These are phyloP conservation scores for Tolypocladium tropicale DNA, from an alignment of 2,329 filamentous ascomycete species.

Conservation along the genomic window DNA sequence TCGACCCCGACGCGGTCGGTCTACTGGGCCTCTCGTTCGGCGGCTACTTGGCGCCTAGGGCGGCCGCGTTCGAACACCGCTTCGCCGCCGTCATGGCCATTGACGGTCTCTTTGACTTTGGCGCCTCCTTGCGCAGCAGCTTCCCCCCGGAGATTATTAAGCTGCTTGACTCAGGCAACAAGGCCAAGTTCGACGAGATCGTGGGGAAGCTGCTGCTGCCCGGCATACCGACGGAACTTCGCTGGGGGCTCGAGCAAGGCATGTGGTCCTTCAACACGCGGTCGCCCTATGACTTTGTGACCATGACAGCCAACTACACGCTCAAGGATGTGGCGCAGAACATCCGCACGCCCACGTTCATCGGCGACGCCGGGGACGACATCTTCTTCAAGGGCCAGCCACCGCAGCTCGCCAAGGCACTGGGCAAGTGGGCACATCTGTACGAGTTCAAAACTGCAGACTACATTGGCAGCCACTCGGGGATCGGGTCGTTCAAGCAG, in stretches of 20 bases:
- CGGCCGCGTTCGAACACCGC: conserved; percentile 33
- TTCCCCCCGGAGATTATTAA: conserved; percentile 2
- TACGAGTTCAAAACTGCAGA: conserved; percentile 6
- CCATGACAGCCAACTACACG: conserved; percentile 7
- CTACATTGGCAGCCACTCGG: conserved; percentile 8
- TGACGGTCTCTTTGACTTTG: conserved; percentile 27
- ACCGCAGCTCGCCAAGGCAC: conserved; percentile 2
- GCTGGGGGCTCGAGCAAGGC: conserved; percentile 15
- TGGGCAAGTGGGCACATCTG: conserved; percentile 5
- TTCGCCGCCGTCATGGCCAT: conserved; percentile 27
- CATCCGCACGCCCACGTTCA: conserved; percentile 12
- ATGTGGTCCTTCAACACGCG: conserved; percentile 15
- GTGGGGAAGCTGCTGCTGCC: background rate
- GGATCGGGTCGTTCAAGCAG: conserved; percentile 7
- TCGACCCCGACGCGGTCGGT: conserved; percentile 21
- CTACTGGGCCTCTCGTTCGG: conserved; percentile 31
- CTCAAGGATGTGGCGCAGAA: conserved; percentile 8
- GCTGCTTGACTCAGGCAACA: conserved; percentile 5
- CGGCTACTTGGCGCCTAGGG: conserved; percentile 27
- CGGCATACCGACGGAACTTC: conserved; percentile 5
- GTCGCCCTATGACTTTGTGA: conserved; percentile 12
- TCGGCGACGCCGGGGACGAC: conserved; percentile 12
- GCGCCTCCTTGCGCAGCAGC: conserved; percentile 1
- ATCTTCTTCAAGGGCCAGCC: conserved; percentile 9
- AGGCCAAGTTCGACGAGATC: conserved; percentile 10